Conservation (phyloP, 768 basidiomycete species). For the Lactarius hatsudake region DNA sequence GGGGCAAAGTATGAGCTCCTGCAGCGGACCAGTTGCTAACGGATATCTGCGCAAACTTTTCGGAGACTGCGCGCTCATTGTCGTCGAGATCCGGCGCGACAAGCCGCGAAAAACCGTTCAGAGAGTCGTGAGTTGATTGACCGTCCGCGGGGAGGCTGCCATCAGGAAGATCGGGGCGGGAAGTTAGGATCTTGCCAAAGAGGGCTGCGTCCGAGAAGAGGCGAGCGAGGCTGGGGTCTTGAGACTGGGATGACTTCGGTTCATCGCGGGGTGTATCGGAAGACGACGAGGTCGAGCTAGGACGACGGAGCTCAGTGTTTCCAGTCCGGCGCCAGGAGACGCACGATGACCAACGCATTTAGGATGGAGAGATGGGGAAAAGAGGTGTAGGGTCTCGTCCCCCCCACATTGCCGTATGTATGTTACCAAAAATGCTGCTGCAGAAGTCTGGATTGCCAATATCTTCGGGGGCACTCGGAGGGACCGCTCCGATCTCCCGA, state of each 20-base stretch:
- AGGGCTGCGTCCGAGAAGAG: conserved; percentile 42
- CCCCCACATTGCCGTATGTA: background rate
- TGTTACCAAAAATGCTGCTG: background rate
- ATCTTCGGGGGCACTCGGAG: background rate
- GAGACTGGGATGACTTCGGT: background rate
- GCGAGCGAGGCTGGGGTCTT: conserved; percentile 33
- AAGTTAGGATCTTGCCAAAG: conserved; percentile 38
- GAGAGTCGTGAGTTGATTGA: conserved; percentile 26
- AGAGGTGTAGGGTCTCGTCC: background rate
- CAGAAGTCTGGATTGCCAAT: conserved; percentile 1
- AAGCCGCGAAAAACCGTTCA: conserved; percentile 41
- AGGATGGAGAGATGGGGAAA: background rate
- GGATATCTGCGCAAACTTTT: conserved; percentile 39
- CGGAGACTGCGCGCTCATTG: conserved; percentile 37
- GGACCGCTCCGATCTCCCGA: background rate
- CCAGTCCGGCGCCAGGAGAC: background rate
- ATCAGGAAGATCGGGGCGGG: conserved; percentile 4
- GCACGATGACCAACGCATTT: conserved; percentile 14
- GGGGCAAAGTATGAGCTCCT: conserved; percentile 19
- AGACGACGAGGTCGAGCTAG: conserved; percentile 17
- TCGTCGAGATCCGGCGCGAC: conserved; percentile 41
- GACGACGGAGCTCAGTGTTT: background rate
- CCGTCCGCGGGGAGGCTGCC: background rate
- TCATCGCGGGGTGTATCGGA: conserved; percentile 6
- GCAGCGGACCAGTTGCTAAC: conserved; percentile 36